Evolutionary conservation across 768 basidiomycete genomes (phyloP).

Genomic region (Trametes coccinea): DNA sequence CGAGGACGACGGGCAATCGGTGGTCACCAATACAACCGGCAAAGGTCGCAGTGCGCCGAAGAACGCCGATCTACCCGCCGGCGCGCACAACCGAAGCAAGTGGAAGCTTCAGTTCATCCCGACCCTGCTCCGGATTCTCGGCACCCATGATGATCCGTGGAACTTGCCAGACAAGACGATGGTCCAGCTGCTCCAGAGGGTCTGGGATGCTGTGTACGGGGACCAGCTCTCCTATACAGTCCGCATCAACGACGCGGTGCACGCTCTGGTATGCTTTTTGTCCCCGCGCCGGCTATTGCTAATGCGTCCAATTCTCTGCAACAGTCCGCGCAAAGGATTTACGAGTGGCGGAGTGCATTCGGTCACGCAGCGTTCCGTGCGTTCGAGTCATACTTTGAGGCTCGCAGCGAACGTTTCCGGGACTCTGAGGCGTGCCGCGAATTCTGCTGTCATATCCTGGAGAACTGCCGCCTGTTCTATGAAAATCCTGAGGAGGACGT

Average conservation of each 20-base stretch:
- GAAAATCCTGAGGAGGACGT: not conserved
- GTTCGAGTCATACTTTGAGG: not conserved
- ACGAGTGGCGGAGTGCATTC: constrained; percentile 1
- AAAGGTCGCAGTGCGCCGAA: not conserved
- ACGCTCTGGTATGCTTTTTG: not conserved
- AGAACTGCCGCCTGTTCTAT: not conserved
- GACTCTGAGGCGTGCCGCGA: not conserved
- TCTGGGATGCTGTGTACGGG: not conserved
- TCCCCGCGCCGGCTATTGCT: not conserved
- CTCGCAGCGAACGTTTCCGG: not conserved
- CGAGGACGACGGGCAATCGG: not conserved
- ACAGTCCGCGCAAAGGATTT: constrained; percentile 1
- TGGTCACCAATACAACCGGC: not conserved
- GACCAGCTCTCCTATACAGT: not conserved
- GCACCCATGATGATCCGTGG: not conserved
- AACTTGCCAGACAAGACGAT: not conserved
- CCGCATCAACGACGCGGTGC: not conserved
- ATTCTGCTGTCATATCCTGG: not conserved
- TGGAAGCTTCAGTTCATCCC: not conserved
- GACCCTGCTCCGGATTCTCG: not conserved
- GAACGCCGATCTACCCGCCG: not conserved
- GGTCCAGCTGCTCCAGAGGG: not conserved
- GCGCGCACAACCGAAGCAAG: not conserved
- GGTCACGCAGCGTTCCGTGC: not conserved
- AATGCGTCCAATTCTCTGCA: not conserved